These are phyloP conservation scores for Penicillium sp. DNA, from an alignment of 2,329 filamentous ascomycete genomes.

Conservation along the genomic window DNA sequence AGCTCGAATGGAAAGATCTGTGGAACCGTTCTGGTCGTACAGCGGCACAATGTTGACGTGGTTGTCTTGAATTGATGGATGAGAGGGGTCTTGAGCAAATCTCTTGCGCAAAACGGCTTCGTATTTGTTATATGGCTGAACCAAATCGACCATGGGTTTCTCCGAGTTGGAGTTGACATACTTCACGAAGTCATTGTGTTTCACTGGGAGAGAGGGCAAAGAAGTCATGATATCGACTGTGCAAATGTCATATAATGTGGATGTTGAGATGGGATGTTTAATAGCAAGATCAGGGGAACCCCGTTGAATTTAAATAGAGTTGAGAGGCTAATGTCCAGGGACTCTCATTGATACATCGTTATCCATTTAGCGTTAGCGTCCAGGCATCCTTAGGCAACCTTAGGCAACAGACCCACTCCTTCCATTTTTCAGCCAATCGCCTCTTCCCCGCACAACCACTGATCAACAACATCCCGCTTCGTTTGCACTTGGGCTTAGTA, in stretches of 20 bases:
- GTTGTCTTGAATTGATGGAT: slow-evolving; percentile 29
- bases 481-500: background rate
- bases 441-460: background rate
- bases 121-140: slow-evolving; percentile 38
- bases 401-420: slow-evolving; percentile 2
- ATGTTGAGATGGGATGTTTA: background rate
- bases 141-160: slow-evolving; percentile 27
- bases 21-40: slow-evolving; percentile 25
- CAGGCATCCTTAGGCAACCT: slow-evolving; percentile 7
- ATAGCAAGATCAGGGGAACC: background rate
- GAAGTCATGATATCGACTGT: slow-evolving; percentile 5
- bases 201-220: slow-evolving; percentile 29
- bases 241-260: background rate
- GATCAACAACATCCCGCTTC: background rate
- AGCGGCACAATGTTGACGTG: slow-evolving; percentile 37
- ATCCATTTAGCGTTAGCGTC: background rate
- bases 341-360: background rate
- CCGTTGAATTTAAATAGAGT: background rate
- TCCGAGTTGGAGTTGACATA: slow-evolving; percentile 26
- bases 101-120: slow-evolving; percentile 37
- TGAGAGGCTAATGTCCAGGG: background rate
- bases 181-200: slow-evolving; percentile 28
- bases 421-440: background rate
- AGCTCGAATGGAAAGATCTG: slow-evolving; percentile 30
- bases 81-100: slow-evolving; percentile 40